Conservation (phyloP, 768 basidiomycete genomes). For the Psilocybe cubensis region DNA sequence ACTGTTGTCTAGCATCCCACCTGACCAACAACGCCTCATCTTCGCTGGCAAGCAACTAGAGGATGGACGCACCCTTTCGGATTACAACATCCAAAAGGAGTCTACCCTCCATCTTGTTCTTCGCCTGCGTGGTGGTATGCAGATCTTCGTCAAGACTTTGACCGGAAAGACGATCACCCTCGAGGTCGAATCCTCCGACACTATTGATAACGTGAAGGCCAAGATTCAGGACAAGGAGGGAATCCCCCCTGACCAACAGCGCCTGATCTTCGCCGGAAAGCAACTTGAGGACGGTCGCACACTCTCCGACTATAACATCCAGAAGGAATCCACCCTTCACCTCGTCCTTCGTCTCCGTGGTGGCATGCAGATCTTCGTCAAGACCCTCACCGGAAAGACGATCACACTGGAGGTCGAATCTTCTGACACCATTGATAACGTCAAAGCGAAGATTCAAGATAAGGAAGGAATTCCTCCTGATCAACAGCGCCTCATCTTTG, state of each 20-base stretch:
- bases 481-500: constrained; percentile 28
- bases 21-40: constrained; percentile 20
- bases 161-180: constrained; percentile 56
- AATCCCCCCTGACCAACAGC: constrained; percentile 24
- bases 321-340: constrained; percentile 24
- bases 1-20: constrained; percentile 13
- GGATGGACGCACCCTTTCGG: constrained; percentile 21
- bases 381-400: constrained; percentile 29
- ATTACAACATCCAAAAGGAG: constrained; percentile 23
- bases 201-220: constrained; percentile 25
- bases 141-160: constrained; percentile 66
- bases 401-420: constrained; percentile 28
- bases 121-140: constrained; percentile 20
- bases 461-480: constrained; percentile 28
- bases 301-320: constrained; percentile 24
- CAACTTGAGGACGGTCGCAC: constrained; percentile 24
- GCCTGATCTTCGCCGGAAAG: constrained; percentile 25
- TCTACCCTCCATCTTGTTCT: constrained; percentile 20
- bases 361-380: constrained; percentile 28
- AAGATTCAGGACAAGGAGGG: constrained; percentile 49
- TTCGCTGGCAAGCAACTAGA: constrained; percentile 24
- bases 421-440: constrained; percentile 27
- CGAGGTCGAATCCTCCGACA: constrained; percentile 26
- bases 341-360: constrained; percentile 25
- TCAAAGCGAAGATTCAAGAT: constrained; percentile 28